These are phyloP conservation scores for Calonectria pteridis DNA, from an alignment of 2,329 filamentous ascomycete species.

Conservation along the genomic window DNA sequence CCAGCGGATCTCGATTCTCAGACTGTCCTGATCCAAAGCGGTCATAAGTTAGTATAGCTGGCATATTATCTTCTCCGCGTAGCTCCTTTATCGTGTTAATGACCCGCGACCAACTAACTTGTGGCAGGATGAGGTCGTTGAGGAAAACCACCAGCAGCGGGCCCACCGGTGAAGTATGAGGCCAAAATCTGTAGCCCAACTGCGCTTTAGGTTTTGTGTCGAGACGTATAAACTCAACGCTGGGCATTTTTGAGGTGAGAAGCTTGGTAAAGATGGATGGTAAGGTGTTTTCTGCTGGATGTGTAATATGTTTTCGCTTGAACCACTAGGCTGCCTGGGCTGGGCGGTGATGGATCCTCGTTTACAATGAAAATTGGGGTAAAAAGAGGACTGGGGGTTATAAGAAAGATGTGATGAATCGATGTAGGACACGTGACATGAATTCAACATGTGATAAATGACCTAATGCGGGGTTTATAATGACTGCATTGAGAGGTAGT, in stretches of 20 bases:
- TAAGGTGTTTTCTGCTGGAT: no score
- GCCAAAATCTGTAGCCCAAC: constrained; percentile 32
- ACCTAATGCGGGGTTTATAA: no score
- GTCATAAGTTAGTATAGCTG: constrained; percentile 65
- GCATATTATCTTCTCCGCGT: constrained; percentile 24
- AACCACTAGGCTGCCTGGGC: no score
- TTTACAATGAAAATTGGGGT: no score
- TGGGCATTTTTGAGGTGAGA: neutral
- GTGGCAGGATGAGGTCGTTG: constrained; percentile 40
- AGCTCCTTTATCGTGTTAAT: constrained; percentile 19
- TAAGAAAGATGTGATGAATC: no score
- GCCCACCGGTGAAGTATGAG: neutral
- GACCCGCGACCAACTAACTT: constrained; percentile 29
- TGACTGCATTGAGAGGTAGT: no score
- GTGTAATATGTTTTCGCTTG: no score
- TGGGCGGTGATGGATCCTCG: no score
- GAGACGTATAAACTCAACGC: constrained; percentile 22
- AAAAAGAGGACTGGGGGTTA: no score
- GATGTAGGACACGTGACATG: no score
- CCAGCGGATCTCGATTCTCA: constrained; percentile 58
- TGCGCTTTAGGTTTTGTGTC: constrained; percentile 34
- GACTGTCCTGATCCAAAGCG: constrained; percentile 67
- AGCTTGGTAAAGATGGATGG: no score
- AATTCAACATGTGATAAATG: no score
- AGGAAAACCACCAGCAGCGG: constrained; percentile 38